Conservation (phyloP, 345 rosid genomes). For the Citrus hindsii region DNA sequence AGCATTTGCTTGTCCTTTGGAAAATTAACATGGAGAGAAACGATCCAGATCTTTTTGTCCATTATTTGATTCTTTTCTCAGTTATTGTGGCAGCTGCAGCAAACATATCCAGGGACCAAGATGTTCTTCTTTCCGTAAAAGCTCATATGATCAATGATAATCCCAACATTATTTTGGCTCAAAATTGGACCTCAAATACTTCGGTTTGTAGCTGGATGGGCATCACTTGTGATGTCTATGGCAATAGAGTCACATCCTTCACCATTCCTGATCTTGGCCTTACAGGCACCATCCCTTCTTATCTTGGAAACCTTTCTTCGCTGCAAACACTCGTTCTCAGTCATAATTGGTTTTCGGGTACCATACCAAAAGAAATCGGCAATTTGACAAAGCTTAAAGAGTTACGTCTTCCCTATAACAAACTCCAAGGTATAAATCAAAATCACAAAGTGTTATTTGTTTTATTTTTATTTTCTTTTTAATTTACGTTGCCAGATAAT, state of each 20-base stretch:
- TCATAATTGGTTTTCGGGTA: background rate
- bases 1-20: no score
- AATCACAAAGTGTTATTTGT: no score
- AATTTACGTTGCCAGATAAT: no score
- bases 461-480: no score
- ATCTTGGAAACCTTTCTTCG: background rate
- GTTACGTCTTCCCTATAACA: accelerated
- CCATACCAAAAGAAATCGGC: no score
- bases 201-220: background rate
- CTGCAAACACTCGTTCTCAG: background rate
- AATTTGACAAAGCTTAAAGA: no score
- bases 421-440: no score
- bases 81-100: background rate
- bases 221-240: background rate
- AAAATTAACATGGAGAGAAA: no score
- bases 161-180: background rate
- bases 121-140: background rate
- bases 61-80: background rate
- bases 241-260: background rate
- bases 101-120: background rate
- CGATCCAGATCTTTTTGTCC: background rate
- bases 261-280: conserved; percentile 10
- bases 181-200: background rate
- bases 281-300: conserved; percentile 11
- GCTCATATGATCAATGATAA: background rate